Conservation (phyloP, 2,329 filamentous ascomycete species). For the Tolypocladium nubicola region DNA sequence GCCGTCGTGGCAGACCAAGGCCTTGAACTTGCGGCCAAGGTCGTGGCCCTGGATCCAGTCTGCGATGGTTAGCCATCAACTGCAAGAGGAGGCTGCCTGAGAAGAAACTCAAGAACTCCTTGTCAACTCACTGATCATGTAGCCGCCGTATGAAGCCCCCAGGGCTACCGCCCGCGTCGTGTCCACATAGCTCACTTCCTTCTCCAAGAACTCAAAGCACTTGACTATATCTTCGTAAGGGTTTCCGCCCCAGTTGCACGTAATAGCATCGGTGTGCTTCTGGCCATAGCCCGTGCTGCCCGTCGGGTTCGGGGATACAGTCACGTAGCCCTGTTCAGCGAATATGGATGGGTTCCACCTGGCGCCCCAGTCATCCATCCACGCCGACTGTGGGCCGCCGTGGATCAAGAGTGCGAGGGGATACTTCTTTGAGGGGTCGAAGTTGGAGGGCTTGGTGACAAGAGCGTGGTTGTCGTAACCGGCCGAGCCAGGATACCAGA, state of each 20-base stretch:
- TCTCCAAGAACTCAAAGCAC: conserved; percentile 63
- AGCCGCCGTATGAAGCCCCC: conserved; percentile 66
- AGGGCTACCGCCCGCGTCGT: conserved; percentile 59
- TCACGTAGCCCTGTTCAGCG: conserved; percentile 79
- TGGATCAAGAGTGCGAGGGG: conserved; percentile 74
- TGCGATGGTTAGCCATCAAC: conserved; percentile 20
- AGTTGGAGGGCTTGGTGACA: conserved; percentile 53
- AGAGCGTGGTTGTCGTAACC: conserved; percentile 60
- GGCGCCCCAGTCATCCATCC: conserved; percentile 66
- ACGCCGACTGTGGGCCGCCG: conserved; percentile 71
- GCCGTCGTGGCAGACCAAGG: conserved; percentile 80
- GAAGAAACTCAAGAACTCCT: background rate
- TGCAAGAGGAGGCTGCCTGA: too few species aligned
- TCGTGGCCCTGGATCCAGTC: conserved; percentile 86
- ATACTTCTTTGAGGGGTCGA: conserved; percentile 61
- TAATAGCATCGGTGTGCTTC: conserved; percentile 64
- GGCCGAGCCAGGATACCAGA: conserved; percentile 58
- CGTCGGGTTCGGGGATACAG: conserved; percentile 72
- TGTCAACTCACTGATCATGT: conserved; percentile 54
- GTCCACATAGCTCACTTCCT: conserved; percentile 58
- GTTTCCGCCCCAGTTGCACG: conserved; percentile 70
- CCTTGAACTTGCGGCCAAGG: conserved; percentile 75
- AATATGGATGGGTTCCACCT: conserved; percentile 82
- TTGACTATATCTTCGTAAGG: conserved; percentile 77
- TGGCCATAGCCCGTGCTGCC: conserved; percentile 78